A percentile compares a stretch with the other conserved stretches of the same genome.
Conservation (phyloP, 345 rosid genomes). For the Acer yangbiense region DNA sequence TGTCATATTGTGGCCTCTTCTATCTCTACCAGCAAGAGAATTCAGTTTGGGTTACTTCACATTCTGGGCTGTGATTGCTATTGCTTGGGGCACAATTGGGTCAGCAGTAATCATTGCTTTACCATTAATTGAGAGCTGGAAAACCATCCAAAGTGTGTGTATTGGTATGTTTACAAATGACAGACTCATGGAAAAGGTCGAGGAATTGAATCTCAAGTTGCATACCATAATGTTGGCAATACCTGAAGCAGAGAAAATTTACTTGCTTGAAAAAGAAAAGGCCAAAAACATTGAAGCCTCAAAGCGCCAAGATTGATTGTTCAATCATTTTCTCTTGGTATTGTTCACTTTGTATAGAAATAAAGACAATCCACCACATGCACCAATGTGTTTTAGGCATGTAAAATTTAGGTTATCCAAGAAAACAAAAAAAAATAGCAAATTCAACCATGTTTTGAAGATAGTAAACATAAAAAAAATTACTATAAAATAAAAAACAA, state of each 20-base stretch:
- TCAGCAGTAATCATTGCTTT: conserved; percentile 64
- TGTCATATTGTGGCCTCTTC: conserved; percentile 75
- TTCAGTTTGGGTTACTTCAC: conserved; percentile 79
- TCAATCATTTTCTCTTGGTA: not conserved
- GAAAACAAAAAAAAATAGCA: too few relatives aligned
- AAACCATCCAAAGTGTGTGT: conserved; percentile 54
- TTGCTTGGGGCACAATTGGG: conserved; percentile 90
- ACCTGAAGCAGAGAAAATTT: conserved; percentile 71
- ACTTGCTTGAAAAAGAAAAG: conserved; percentile 61
- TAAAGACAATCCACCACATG: conserved; percentile 4
- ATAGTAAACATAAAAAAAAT: not conserved
- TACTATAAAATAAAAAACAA: not conserved
- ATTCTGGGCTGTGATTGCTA: conserved; percentile 82
- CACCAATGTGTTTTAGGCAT: not conserved
- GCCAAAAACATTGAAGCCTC: conserved; percentile 35
- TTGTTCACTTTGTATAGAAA: not conserved
- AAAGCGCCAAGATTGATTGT: conserved; percentile 28
- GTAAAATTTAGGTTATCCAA: not conserved
- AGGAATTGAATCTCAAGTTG: conserved; percentile 58
- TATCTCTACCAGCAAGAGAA: conserved; percentile 71
- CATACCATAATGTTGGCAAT: conserved; percentile 51
- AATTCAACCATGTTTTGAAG: too few relatives aligned
- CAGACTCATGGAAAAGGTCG: conserved; percentile 58
- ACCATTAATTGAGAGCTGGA: conserved; percentile 83
- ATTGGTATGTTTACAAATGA: conserved; percentile 85